Conservation (phyloP, 1,284 basidiomycete species). For the Ganoderma lingzhi region DNA sequence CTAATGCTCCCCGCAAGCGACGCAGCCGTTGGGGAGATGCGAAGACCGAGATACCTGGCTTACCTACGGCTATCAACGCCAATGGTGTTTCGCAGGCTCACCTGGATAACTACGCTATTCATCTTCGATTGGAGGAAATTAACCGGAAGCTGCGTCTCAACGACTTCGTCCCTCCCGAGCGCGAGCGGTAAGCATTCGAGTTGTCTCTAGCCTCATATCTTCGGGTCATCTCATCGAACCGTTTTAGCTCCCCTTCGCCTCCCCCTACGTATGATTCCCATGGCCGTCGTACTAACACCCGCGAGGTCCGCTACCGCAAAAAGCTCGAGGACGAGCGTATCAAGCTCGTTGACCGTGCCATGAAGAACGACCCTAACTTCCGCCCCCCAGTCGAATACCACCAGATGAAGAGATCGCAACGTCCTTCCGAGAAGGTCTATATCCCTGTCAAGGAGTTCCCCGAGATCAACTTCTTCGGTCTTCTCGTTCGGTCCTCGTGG, state of each 20-base stretch:
- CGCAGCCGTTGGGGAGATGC: slow-evolving; percentile 96
- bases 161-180: slow-evolving; percentile 95
- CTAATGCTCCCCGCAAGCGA: slow-evolving; percentile 89
- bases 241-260: slow-evolving; percentile 87
- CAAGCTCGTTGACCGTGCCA: slow-evolving; percentile 91
- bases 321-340: slow-evolving; percentile 98
- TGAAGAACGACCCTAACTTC: slow-evolving; percentile 98
- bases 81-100: slow-evolving; percentile 91
- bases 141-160: slow-evolving; percentile 93
- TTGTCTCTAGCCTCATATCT: slow-evolving; percentile 1
- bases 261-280: slow-evolving; percentile 97
- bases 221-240: slow-evolving; percentile 22
- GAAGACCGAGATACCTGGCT: slow-evolving; percentile 86
- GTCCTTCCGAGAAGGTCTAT: slow-evolving; percentile 97
- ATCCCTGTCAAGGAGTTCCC: slow-evolving; percentile 99
- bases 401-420: slow-evolving; percentile 90
- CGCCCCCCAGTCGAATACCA: slow-evolving; percentile 96
- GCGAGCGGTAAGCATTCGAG: slow-evolving; percentile 72
- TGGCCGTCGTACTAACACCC: slow-evolving; percentile 97
- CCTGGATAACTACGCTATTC: slow-evolving; percentile 95
- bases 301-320: slow-evolving; percentile 97
- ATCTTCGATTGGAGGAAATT: slow-evolving; percentile 96
- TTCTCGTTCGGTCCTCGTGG: slow-evolving; percentile 99
- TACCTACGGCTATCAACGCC: slow-evolving; percentile 93
- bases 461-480: slow-evolving; percentile 99